Percentiles rank a stretch among this genome's conserved stretches.
Conservation (phyloP, 2,329 filamentous ascomycete genomes). For the Cytospora chrysosperma region DNA sequence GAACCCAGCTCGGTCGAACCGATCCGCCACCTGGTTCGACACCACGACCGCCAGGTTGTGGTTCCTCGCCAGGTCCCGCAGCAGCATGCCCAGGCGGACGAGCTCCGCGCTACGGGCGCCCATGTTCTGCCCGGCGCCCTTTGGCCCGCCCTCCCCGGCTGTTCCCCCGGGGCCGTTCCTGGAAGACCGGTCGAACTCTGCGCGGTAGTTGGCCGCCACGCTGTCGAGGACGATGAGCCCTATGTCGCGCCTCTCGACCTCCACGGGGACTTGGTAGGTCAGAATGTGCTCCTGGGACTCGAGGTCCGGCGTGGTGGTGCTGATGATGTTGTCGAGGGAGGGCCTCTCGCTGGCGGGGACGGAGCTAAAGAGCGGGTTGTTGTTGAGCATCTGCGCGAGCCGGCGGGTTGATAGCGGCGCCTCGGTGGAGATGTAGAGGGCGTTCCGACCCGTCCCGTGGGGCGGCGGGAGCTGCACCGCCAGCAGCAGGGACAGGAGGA, state of each 20-base stretch:
- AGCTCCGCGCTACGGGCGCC: slow-evolving; percentile 76
- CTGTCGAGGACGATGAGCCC: slow-evolving; percentile 87
- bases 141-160: not conserved
- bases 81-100: slow-evolving; percentile 69
- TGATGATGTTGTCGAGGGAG: slow-evolving; percentile 73
- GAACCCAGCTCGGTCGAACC: slow-evolving; percentile 55
- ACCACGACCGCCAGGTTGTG: slow-evolving; percentile 83
- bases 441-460: slow-evolving; percentile 67
- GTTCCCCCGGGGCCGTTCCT: slow-evolving; percentile 30
- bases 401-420: slow-evolving; percentile 78
- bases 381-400: slow-evolving; percentile 72
- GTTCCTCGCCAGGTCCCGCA: slow-evolving; percentile 72
- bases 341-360: slow-evolving; percentile 40
- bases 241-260: slow-evolving; percentile 71
- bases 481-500: slow-evolving; percentile 81
- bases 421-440: slow-evolving; percentile 94
- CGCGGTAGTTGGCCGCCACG: slow-evolving; percentile 92
- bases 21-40: slow-evolving; percentile 92
- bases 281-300: slow-evolving; percentile 96
- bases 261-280: slow-evolving; percentile 85
- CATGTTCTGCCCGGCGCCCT: slow-evolving; percentile 54
- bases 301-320: slow-evolving; percentile 81
- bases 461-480: slow-evolving; percentile 78
- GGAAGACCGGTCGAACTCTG: slow-evolving; percentile 70
- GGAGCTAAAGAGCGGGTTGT: slow-evolving; percentile 58